Conservation (phyloP, 164 flowering plant genomes). For the Akebia trifoliata region DNA sequence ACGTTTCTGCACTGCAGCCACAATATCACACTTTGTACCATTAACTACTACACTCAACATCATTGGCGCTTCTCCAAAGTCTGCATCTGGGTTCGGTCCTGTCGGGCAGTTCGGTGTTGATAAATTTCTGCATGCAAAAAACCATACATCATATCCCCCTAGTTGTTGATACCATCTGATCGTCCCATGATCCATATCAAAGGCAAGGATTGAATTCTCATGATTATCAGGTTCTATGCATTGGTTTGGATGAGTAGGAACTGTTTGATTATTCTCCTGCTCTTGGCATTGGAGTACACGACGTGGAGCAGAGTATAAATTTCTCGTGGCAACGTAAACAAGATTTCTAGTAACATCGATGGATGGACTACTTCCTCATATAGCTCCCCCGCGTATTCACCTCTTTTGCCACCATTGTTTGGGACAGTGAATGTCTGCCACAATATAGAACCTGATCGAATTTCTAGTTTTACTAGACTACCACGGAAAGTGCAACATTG, state of each 20-base stretch:
- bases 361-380: background rate
- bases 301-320: background rate
- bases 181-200: background rate
- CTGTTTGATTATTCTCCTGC: background rate
- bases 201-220: background rate
- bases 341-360: background rate
- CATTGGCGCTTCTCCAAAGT: slow-evolving; percentile 56
- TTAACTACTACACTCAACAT: slow-evolving; percentile 18
- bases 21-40: slow-evolving; percentile 34
- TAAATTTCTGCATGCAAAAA: background rate
- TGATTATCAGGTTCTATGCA: background rate
- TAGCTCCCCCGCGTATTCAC: background rate
- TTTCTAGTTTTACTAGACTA: slow-evolving; percentile 36
- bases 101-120: slow-evolving; percentile 40
- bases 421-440: slow-evolving; percentile 45
- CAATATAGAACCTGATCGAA: slow-evolving; percentile 20
- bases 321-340: no score
- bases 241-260: background rate
- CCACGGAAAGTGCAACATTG: slow-evolving; percentile 48
- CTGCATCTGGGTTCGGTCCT: slow-evolving; percentile 51
- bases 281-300: background rate
- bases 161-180: background rate
- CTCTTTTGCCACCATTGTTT: slow-evolving; percentile 29
- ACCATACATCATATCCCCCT: background rate
- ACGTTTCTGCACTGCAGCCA: slow-evolving; percentile 51